Conservation (phyloP, 306 rosid species). For the Ochetophila trinervis region DNA sequence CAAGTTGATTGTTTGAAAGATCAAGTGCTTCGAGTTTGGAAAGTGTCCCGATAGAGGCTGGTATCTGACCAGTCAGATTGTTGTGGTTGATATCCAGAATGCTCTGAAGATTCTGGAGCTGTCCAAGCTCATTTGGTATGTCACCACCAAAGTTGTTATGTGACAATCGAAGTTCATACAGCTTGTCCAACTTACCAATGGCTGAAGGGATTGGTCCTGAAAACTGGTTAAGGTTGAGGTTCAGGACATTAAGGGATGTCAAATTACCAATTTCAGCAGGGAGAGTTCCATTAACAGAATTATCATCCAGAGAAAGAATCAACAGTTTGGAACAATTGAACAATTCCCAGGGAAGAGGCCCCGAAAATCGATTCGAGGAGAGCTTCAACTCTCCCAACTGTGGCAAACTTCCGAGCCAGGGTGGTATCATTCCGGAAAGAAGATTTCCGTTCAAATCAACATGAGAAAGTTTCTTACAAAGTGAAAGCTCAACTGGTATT, state of each 20-base stretch:
- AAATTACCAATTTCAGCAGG: slow-evolving; percentile 61
- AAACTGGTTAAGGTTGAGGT: slow-evolving; percentile 57
- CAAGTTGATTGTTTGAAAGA: slow-evolving; percentile 82
- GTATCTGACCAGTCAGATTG: slow-evolving; percentile 70
- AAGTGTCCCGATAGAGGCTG: slow-evolving; percentile 50
- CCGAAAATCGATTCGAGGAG: slow-evolving; percentile 59
- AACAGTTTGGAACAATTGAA: slow-evolving; percentile 72
- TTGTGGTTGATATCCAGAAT: slow-evolving; percentile 79
- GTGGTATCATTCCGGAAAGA: slow-evolving; percentile 62
- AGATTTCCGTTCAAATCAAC: slow-evolving; percentile 61
- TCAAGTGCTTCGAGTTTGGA: slow-evolving; percentile 76
- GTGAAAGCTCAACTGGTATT: slow-evolving; percentile 73
- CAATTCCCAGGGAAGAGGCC: slow-evolving; percentile 59
- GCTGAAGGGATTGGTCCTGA: slow-evolving; percentile 57
- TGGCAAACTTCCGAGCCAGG: slow-evolving; percentile 79
- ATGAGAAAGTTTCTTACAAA: slow-evolving; percentile 65
- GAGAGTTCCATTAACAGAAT: slow-evolving; percentile 70
- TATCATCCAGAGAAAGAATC: slow-evolving; percentile 61
- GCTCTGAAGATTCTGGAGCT: slow-evolving; percentile 85
- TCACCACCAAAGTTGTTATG: slow-evolving; percentile 59
- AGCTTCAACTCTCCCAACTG: slow-evolving; percentile 76
- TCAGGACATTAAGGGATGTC: slow-evolving; percentile 60
- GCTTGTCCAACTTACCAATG: slow-evolving; percentile 58
- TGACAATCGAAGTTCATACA: slow-evolving; percentile 74
- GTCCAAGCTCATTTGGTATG: slow-evolving; percentile 67